phyloP scores from a whole-genome alignment of 2,329 filamentous ascomycete genomes.

The Alternaria longipes region DNA sequence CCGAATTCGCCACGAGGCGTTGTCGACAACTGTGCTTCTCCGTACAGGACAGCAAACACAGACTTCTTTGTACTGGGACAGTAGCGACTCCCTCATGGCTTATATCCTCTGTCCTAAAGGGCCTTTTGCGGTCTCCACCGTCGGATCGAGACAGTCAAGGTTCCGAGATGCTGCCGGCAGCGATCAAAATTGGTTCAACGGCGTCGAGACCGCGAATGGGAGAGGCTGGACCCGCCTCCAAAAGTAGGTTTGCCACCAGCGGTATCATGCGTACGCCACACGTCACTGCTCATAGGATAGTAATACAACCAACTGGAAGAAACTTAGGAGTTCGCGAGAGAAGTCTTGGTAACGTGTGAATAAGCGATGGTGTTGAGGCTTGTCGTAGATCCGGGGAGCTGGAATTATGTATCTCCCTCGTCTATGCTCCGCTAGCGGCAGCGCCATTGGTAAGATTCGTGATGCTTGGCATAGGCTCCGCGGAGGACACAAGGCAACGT shows the following conservation, averaged over 20 bases:
- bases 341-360: conserved; percentile 2
- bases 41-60: conserved; percentile 10
- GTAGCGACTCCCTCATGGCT: conserved; percentile 31
- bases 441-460: conserved; percentile 19
- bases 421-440: conserved; percentile 17
- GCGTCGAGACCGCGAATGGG: conserved; percentile 33
- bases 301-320: background rate
- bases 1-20: conserved; percentile 25
- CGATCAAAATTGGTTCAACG: conserved; percentile 25
- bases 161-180: conserved; percentile 41
- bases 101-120: conserved; percentile 46
- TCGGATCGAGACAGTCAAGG: conserved; percentile 22
- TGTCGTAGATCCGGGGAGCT: conserved; percentile 16
- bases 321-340: background rate
- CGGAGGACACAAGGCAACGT: conserved; percentile 14
- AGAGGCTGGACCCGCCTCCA: conserved; percentile 26
- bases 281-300: conserved; percentile 14
- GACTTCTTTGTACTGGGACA: conserved; percentile 5
- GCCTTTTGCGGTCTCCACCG: conserved; percentile 45
- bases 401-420: conserved; percentile 11
- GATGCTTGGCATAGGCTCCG: conserved; percentile 18
- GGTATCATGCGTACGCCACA: conserved; percentile 27
- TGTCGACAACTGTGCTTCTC: conserved; percentile 14
- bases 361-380: conserved; percentile 16
- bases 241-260: conserved; percentile 19